Conservation (phyloP, 1,284 basidiomycete species). For the Apiotrichum domesticum region DNA sequence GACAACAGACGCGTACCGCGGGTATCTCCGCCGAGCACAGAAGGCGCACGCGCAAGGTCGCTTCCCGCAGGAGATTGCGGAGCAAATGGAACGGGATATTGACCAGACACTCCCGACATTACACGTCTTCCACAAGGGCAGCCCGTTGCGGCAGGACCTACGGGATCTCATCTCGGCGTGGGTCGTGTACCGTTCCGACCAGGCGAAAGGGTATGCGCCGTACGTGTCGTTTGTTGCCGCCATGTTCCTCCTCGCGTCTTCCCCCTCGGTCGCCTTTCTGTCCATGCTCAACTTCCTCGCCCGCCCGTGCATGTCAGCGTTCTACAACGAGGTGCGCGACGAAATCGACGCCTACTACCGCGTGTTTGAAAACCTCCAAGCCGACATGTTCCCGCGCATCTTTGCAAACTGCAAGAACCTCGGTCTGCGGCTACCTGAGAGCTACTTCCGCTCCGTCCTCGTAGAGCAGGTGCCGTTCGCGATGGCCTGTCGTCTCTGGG, state of each 20-base stretch:
- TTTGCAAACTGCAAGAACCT: constrained; percentile 92
- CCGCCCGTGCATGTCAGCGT: constrained; percentile 75
- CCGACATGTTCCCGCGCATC: constrained; percentile 74
- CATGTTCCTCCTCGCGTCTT: constrained; percentile 84
- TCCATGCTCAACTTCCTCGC: constrained; percentile 83
- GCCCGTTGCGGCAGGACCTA: constrained; percentile 79
- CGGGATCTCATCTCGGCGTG: constrained; percentile 83
- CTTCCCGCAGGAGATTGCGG: constrained; percentile 66
- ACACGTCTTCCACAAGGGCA: constrained; percentile 76
- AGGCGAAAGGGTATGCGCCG: constrained; percentile 70
- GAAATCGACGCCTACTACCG: constrained; percentile 63
- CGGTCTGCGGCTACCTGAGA: constrained; percentile 38
- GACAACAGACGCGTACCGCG: constrained; percentile 63
- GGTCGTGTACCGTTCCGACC: constrained; percentile 82
- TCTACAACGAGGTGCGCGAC: constrained; percentile 71
- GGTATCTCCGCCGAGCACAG: constrained; percentile 65
- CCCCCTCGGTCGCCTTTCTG: constrained; percentile 67
- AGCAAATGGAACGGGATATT: constrained; percentile 73
- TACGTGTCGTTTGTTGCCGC: constrained; percentile 58
- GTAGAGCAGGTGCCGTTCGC: constrained; percentile 83
- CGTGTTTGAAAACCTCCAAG: constrained; percentile 44
- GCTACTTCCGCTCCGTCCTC: constrained; percentile 75
- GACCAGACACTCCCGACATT: constrained; percentile 71
- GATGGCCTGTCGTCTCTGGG: constrained; percentile 80
- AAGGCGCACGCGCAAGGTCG: constrained; percentile 63